Conservation (phyloP, 257 asterid genomes). For the Craterostigma plantagineum region DNA sequence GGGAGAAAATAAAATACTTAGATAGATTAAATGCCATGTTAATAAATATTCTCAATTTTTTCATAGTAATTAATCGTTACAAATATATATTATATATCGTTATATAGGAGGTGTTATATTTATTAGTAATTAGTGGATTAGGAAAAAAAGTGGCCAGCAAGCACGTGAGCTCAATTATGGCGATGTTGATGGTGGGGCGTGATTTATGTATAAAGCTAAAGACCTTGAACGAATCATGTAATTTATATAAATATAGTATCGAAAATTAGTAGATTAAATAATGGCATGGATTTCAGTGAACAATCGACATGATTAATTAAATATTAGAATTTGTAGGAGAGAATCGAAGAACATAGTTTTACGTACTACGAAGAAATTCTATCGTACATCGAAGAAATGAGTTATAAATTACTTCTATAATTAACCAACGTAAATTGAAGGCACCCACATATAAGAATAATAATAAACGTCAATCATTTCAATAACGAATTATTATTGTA, state of each 20-base stretch:
- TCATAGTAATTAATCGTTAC: too few relatives aligned
- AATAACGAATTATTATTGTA: too few relatives aligned
- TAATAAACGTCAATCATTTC: too few relatives aligned
- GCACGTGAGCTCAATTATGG: conserved; percentile 9
- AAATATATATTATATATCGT: too few relatives aligned
- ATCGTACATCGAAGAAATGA: neutral
- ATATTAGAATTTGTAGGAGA: conserved; percentile 6
- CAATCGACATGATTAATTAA: conserved; percentile 13
- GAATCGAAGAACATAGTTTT: conserved; percentile 31
- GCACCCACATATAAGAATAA: too few relatives aligned
- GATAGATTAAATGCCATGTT: too few relatives aligned
- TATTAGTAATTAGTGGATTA: neutral
- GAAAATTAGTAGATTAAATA: conserved; percentile 10
- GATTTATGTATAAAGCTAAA: conserved; percentile 6
- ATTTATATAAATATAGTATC: too few relatives aligned
- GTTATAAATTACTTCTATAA: too few relatives aligned
- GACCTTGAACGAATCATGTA: conserved; percentile 3
- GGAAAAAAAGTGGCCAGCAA: conserved; percentile 11
- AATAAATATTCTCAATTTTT: too few relatives aligned
- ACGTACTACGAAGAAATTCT: conserved; percentile 23
- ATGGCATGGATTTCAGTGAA: conserved; percentile 33
- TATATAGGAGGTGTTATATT: too few relatives aligned
- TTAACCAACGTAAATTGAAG: too few relatives aligned
- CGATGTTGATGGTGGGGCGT: neutral
- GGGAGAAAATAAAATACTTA: too few relatives aligned